Base-by-base conservation (phyloP, 2,329 filamentous ascomycete species). In the Fusarium aywerte region DNA sequence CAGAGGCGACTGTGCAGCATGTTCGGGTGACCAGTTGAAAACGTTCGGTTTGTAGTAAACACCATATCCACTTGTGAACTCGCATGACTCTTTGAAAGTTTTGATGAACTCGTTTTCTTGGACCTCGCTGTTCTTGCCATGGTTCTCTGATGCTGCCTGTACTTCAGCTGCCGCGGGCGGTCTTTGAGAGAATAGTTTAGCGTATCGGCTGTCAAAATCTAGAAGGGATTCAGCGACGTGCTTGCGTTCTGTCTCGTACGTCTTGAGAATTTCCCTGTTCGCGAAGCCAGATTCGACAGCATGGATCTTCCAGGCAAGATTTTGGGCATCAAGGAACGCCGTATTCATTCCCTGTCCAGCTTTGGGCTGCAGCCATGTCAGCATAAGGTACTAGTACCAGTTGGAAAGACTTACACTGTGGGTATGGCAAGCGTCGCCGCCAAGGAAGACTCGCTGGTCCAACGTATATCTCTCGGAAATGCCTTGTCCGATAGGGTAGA, bases 301-400 rank as follows among this genome's bases (percentile, higher is more conserved):
- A 76, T 97, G 94, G 50, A 97, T 92, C 82, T 98, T 98, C 94
- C 94, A 98, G 9, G 94, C 94, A 38, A 98, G 83, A 77, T 97
- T 98, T 62, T 93, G 87, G 1, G 93, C 93, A 70, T 95, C 91
- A 50, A 91, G 82, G 79, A 93, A 92, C 5, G 90, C 90, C 1
- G 90, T 91, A 73, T 93, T 93, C 91, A 93, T 93, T 29, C 90
- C 90, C 77, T 92, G 90, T 2, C 90, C 90, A 31, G 90, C 90
- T 81, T 92, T 92, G 35, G 90, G 90, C 86, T 88, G 72, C 84
- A 82, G 20, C 49, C 45, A 78, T 47, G 58, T 74, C 18, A 74
- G 62, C 40, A 31, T 16, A 20, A 35, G 32, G 33, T 29, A 20
- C 21, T 15, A 18, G 12, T 9, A 12, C 16, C 10, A 18, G 47